These are phyloP conservation scores for Nemania sp. DNA, from an alignment of 2,329 filamentous ascomycete species.

Conservation along the genomic window DNA sequence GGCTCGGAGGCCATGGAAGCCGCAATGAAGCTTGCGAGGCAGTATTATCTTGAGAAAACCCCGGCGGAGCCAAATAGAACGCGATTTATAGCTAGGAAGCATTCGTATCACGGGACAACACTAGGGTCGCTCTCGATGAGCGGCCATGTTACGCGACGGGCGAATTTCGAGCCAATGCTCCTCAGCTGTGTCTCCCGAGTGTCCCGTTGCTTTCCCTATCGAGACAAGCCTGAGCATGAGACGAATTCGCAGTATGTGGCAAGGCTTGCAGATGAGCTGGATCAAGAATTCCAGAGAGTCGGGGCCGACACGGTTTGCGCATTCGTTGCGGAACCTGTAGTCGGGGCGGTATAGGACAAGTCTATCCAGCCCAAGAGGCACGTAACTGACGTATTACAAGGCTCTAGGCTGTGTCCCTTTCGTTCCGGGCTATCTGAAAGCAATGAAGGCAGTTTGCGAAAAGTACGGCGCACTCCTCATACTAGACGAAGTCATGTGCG, in stretches of 20 bases:
- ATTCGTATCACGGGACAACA: constrained; percentile 75
- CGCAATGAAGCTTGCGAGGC: constrained; percentile 63
- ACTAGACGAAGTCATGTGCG: constrained; percentile 78
- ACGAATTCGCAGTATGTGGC: constrained; percentile 62
- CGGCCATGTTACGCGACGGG: constrained; percentile 63
- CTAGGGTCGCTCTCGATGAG: constrained; percentile 68
- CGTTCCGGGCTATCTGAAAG: constrained; percentile 69
- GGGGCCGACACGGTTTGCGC: constrained; percentile 70
- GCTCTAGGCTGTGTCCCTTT: constrained; percentile 69
- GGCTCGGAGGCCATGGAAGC: constrained; percentile 69
- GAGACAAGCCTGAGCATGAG: constrained; percentile 56
- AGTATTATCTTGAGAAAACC: constrained; percentile 62
- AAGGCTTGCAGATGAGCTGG: constrained; percentile 66
- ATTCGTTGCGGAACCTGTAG: constrained; percentile 75
- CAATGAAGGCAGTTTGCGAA: constrained; percentile 70
- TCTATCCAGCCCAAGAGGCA: not conserved
- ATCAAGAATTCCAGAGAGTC: constrained; percentile 65
- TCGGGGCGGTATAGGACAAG: constrained; percentile 63
- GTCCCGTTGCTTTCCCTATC: constrained; percentile 69
- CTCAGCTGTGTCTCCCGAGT: constrained; percentile 62
- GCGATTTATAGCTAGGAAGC: constrained; percentile 67
- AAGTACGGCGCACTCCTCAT: constrained; percentile 75
- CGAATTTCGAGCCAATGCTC: constrained; percentile 66
- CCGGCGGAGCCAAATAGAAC: constrained; percentile 59
- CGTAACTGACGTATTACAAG: constrained; percentile 21